Base-by-base conservation (phyloP, 2,329 filamentous ascomycete genomes). In the Trichothecium roseum region DNA sequence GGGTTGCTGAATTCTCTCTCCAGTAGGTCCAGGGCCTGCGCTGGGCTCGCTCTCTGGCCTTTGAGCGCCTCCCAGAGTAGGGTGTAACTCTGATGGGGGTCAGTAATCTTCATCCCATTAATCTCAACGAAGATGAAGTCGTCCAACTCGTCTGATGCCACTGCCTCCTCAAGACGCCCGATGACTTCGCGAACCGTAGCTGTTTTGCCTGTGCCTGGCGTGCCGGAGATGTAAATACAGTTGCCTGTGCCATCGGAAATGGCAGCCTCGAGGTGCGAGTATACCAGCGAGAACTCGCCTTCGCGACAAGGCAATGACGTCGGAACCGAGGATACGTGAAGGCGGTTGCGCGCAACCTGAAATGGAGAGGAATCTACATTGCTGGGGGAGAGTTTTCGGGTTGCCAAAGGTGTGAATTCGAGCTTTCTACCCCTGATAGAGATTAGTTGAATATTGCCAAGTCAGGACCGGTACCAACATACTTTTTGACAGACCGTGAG, bases 61-160 rank as follows among this genome's bases (percentile, higher is more conserved):
- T 89, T 89, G 40, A 98, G 66, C 1, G 91, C 89, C 62, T 98
- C 87, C 93, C 93, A 98, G 2, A 98, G 72, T 15, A 98, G 63
- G 3, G 85, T 82, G 58, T 98, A 98, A 0, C 91, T 88, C 56
- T 98, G 91, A 52, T 96, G 88, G 1, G 91, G 89, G 54, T 98
- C 91, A 0, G 91, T 94, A 47, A 98, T 88, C 64, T 98, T 98
- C 91, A 98, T 96, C 46, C 91, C 93, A 58, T 98, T 98, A 62
- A 98, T 96, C 58, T 98, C 91, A 42, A 98, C 88, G 47, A 98
- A 98, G 40, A 95, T 94, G 57, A 98, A 98, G 54, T 96, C 89
- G 50, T 98, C 91, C 29, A 98, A 71, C 57, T 96, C 89, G 51
- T 98, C 91, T 7, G 81, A 78, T 32, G 77, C 71, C 1, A 96